phyloP scores from a whole-genome alignment of 2,329 filamentous ascomycete species.

The Sporothrix phasma region DNA sequence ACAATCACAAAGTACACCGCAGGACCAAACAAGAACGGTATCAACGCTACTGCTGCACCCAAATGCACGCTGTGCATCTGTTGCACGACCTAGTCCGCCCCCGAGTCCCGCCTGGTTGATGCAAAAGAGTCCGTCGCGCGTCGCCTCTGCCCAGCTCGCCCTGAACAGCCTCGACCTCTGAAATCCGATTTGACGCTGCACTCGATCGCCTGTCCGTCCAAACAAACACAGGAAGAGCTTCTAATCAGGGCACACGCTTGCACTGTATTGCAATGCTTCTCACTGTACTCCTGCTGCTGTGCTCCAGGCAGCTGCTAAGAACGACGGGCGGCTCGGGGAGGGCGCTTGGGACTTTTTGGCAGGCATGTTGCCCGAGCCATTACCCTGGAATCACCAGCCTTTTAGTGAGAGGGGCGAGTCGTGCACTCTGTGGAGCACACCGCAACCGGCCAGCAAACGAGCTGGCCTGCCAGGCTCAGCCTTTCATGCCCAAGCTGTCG shows the following conservation, averaged over 20 bases:
- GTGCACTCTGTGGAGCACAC: not conserved
- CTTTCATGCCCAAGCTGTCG: conserved; percentile 2
- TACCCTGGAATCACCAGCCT: not conserved
- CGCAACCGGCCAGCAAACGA: not conserved
- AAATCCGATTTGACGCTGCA: not conserved
- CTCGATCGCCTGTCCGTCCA: not conserved
- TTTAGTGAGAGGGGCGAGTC: not conserved
- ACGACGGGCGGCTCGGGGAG: not conserved
- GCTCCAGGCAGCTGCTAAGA: not conserved
- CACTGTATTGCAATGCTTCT: not conserved
- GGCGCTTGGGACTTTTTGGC: not conserved
- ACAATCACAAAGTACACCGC: too few relatives aligned
- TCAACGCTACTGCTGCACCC: too few relatives aligned
- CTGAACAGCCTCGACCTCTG: too few relatives aligned
- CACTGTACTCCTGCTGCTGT: not conserved
- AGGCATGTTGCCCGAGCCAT: not conserved
- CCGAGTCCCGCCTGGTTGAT: too few relatives aligned
- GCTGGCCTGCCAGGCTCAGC: not conserved
- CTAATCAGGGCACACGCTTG: not conserved
- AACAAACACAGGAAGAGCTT: not conserved
- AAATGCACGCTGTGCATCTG: too few relatives aligned
- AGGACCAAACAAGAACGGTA: too few relatives aligned
- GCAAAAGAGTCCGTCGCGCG: too few relatives aligned
- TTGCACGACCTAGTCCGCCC: too few relatives aligned
- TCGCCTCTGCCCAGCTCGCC: too few relatives aligned